Evolutionary conservation across 2,329 filamentous ascomycete species (phyloP), one percentile per base, ranked within the genome.

Genomic region (Amphichorda felina): DNA sequence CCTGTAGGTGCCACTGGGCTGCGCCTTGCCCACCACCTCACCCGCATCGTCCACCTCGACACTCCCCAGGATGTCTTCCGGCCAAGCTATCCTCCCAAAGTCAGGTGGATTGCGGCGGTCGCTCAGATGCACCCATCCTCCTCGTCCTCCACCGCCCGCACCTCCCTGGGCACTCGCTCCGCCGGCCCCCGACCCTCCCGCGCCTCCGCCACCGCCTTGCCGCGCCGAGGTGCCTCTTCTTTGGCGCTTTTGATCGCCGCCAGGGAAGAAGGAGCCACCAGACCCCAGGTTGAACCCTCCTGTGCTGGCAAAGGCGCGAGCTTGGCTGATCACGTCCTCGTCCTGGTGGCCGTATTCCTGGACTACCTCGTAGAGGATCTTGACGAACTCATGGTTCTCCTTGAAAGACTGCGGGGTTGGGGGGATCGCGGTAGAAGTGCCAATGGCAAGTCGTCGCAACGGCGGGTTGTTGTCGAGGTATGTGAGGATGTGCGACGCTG

Each of bases 1-100:
- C 26, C 77, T 68, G 49, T 79, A 80, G 4, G 72, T 79, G 11
- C 74, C 72, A 41, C 74, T 78, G 2, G 66, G 59, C 52, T 75
- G 66, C 42, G 72, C 71, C 42, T 64, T 67, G 16, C 73, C 72
- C 18, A 77, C 59, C 35, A 80, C 69, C 19, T 66, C 50, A 0
- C 78, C 78, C 6, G 56, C 43, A 2, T 61, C 63, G 48, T 79
- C 64, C 5, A 82, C 77, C 49, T 80, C 71, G 28, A 82, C 64
- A 42, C 76, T 81, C 26, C 77, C 78, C 36, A 82, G 59, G 26
- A 82, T 82, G 47, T 82, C 77, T 46, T 82, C 77, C 2, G 77
- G 76, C 64, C 72, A 80, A 2, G 77, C 75, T 49, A 82, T 81
- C 35, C 78, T 57, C 13, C 77, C 77, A 61, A 68, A 82, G 45